Percentiles rank a stretch among this genome's conserved stretches.
These are phyloP conservation scores for Tubosaeta brunneosetosa DNA, from an alignment of 768 basidiomycete species.

Conservation along the genomic window DNA sequence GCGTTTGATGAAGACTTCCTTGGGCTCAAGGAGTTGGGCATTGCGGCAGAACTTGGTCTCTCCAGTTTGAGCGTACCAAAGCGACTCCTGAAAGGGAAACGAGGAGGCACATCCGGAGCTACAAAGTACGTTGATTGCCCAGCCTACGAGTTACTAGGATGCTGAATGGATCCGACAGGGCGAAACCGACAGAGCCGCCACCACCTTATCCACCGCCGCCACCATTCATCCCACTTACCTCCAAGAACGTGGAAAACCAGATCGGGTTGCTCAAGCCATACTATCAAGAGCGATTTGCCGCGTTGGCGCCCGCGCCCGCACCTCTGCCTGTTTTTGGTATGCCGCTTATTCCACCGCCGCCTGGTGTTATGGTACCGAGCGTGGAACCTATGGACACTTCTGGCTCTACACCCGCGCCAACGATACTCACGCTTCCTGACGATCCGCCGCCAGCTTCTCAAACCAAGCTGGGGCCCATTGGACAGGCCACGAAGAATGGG, in stretches of 20 bases:
- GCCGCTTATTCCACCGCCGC: constrained; percentile 13
- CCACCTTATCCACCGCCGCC: constrained; percentile 84
- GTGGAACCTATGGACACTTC: not conserved
- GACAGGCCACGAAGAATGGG: constrained; percentile 60
- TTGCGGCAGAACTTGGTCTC: constrained; percentile 80
- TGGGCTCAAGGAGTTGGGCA: constrained; percentile 81
- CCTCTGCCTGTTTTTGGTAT: constrained; percentile 15
- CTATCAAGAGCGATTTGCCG: constrained; percentile 56
- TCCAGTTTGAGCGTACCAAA: constrained; percentile 75
- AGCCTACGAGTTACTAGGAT: not conserved
- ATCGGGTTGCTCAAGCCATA: constrained; percentile 81
- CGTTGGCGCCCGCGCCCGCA: constrained; percentile 32
- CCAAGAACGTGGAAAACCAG: constrained; percentile 64
- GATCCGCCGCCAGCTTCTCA: constrained; percentile 56
- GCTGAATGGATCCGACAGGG: constrained; percentile 32
- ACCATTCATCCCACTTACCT: constrained; percentile 68
- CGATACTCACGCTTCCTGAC: constrained; percentile 50
- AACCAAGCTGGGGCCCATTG: constrained; percentile 73
- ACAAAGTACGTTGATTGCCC: constrained; percentile 43
- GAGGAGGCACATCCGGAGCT: constrained; percentile 34
- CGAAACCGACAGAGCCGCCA: constrained; percentile 68
- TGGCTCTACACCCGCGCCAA: not conserved
- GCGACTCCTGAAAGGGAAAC: constrained; percentile 66
- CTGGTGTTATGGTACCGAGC: not conserved
- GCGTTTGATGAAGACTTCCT: constrained; percentile 90